Percentiles rank a stretch among this genome's conserved stretches.
Conservation (phyloP, 1,139 yeast genomes). For the Nakaseomyces glabratus region DNA sequence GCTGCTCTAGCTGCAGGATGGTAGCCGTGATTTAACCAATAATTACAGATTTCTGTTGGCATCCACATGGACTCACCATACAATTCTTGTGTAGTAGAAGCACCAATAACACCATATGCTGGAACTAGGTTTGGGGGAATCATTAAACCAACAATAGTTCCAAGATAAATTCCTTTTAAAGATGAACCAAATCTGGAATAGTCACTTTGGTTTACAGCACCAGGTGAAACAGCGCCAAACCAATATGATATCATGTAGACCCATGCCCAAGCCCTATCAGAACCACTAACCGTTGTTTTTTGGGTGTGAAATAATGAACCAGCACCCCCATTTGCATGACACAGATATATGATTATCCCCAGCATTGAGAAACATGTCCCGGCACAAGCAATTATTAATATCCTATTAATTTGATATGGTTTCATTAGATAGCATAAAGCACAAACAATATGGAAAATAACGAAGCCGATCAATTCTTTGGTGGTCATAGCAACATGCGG, state of each 20-base stretch:
- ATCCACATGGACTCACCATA: conserved; percentile 36
- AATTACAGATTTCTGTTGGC: conserved; percentile 32
- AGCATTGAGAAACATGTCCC: conserved; percentile 37
- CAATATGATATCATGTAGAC: conserved; percentile 37
- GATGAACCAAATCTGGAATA: conserved; percentile 37
- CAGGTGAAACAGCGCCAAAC: conserved; percentile 40
- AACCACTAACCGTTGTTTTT: conserved; percentile 27
- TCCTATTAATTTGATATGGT: conserved; percentile 35
- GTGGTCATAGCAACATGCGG: conserved; percentile 34
- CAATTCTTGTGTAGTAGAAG: conserved; percentile 32
- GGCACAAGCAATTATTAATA: conserved; percentile 34
- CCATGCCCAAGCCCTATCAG: conserved; percentile 36
- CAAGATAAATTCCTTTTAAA: conserved; percentile 30
- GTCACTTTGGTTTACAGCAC: conserved; percentile 32
- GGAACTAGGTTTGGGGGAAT: conserved; percentile 38
- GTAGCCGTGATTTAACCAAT: conserved; percentile 32
- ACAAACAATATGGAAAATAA: conserved; percentile 36
- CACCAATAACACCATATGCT: conserved; percentile 36
- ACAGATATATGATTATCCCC: conserved; percentile 35
- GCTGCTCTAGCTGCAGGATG: conserved; percentile 39
- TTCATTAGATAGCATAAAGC: conserved; percentile 33
- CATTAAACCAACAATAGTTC: conserved; percentile 32
- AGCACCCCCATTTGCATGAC: conserved; percentile 33
- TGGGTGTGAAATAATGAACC: conserved; percentile 34
- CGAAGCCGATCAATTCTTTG: conserved; percentile 36